Evolutionary conservation across 768 basidiomycete genomes (phyloP), one percentile per base, ranked within the genome.

Genomic region (Kwoniella bestiolae): DNA sequence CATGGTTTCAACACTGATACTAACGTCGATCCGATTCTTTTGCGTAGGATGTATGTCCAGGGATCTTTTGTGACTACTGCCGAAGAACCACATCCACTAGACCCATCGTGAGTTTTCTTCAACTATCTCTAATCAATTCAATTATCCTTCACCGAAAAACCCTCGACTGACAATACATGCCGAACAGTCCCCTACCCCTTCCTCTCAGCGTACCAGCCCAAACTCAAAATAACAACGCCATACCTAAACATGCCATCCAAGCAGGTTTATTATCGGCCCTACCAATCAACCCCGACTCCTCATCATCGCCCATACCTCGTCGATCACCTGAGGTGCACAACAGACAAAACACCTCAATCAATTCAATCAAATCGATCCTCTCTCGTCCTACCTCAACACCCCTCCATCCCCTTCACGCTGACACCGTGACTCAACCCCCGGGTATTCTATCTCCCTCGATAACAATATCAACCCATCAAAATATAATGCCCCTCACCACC

Each of bases 41-140:
- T 35, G 12, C 2, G 1, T 41, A 76, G 75, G 6, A 61, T 70
- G 14, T 77, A 72, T 44, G 64, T 77, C 35, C 75, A 72, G 59
- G 71, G 71, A 9, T 69, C 67, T 29, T 74, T 77, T 52, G 38
- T 77, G 9, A 74, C 64, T 25, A 60, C 70, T 7, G 65, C 68
- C 0, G 75, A 72, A 35, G 63, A 50, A 12, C 75, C 75, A 2
- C 75, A 77, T 53, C 75, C 75, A 0, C 60, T 77, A 18, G 75
- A 77, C 31, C 23, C 69, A 0, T 62, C 58, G 75, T 77, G 49
- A 65, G 75, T 70, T 9, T 1, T 34, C 5, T 5, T 14, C 25
- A 26, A 5, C 18, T 6, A 32, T 52, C 12, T n/a, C n/a, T n/a
- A n/a, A n/a, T 9, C 1, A 56, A 9, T 5, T 14, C 25, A 26